Conservation (phyloP, 345 rosid genomes). For the Salix koriyanagi region DNA sequence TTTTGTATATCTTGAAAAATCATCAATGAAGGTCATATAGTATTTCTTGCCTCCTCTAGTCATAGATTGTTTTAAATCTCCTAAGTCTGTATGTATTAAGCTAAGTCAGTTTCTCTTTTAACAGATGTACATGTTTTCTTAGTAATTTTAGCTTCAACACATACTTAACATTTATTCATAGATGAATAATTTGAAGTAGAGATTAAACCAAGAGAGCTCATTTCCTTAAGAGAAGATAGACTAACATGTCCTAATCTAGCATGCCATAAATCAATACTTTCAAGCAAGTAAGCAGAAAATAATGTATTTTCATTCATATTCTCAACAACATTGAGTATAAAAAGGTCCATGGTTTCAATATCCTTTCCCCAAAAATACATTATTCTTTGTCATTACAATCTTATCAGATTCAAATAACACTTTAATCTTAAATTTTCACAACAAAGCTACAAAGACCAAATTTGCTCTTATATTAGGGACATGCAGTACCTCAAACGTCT, state of each 20-base stretch:
- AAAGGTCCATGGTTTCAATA: background rate
- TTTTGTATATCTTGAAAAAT: background rate
- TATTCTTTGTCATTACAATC: background rate
- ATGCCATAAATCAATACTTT: background rate
- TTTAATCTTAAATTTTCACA: too few species aligned
- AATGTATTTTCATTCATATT: background rate
- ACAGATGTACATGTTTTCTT: too few species aligned
- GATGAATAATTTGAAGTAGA: too few species aligned
- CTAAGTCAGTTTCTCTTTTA: too few species aligned
- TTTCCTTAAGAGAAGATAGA: background rate
- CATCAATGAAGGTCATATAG: background rate
- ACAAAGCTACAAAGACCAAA: too few species aligned
- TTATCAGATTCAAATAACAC: background rate
- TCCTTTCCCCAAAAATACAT: background rate
- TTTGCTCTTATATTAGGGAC: too few species aligned
- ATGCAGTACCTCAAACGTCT: too few species aligned
- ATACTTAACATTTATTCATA: too few species aligned
- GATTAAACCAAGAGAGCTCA: background rate
- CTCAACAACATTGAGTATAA: background rate
- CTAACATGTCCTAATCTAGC: conserved; percentile 3
- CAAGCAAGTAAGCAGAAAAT: conserved; percentile 2
- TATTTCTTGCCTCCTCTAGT: background rate
- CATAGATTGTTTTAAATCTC: too few species aligned
- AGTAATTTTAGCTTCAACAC: too few species aligned
- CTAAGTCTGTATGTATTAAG: too few species aligned